phyloP scores from a whole-genome alignment of 768 basidiomycete genomes.

The Tylopilus felleus region DNA sequence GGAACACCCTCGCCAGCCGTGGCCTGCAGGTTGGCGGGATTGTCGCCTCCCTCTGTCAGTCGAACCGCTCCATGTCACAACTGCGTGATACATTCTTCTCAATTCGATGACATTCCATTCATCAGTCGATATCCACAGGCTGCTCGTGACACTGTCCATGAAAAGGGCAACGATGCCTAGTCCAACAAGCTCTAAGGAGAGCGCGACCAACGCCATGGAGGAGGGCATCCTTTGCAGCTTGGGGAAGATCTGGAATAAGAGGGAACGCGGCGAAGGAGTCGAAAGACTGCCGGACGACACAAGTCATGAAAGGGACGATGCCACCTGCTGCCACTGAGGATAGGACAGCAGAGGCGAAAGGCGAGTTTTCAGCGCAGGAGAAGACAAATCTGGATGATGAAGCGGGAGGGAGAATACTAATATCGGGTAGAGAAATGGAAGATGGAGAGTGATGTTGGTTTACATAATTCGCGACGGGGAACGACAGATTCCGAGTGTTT shows the following conservation, averaged over 20 bases:
- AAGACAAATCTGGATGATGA: slow-evolving; percentile 63
- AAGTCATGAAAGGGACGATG: slow-evolving; percentile 84
- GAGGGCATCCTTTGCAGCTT: slow-evolving; percentile 46
- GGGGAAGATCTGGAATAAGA: slow-evolving; percentile 36
- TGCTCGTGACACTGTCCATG: slow-evolving; percentile 71
- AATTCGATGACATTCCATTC: slow-evolving; percentile 74
- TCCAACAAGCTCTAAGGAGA: slow-evolving; percentile 62
- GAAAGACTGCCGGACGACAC: slow-evolving; percentile 75
- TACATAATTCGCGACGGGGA: no score
- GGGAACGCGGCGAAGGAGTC: slow-evolving; percentile 64
- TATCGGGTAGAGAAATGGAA: slow-evolving; percentile 15
- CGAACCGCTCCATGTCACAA: slow-evolving; percentile 90
- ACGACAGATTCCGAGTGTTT: no score
- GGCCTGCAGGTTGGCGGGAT: slow-evolving; percentile 37
- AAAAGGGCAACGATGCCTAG: slow-evolving; percentile 64
- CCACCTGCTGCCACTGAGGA: slow-evolving; percentile 64
- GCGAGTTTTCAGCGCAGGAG: slow-evolving; percentile 52
- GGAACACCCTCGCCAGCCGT: slow-evolving; percentile 42
- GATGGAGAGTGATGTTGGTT: slow-evolving; percentile 13
- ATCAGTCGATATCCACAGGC: slow-evolving; percentile 84
- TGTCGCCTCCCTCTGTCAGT: slow-evolving; percentile 64
- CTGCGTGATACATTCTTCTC: slow-evolving; percentile 32
- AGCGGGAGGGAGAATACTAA: slow-evolving; percentile 29
- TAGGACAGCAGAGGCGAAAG: slow-evolving; percentile 61
- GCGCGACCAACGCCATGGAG: slow-evolving; percentile 56